phyloP scores from a whole-genome alignment of 2,329 filamentous ascomycete species.

The Talaromyces sp. region DNA sequence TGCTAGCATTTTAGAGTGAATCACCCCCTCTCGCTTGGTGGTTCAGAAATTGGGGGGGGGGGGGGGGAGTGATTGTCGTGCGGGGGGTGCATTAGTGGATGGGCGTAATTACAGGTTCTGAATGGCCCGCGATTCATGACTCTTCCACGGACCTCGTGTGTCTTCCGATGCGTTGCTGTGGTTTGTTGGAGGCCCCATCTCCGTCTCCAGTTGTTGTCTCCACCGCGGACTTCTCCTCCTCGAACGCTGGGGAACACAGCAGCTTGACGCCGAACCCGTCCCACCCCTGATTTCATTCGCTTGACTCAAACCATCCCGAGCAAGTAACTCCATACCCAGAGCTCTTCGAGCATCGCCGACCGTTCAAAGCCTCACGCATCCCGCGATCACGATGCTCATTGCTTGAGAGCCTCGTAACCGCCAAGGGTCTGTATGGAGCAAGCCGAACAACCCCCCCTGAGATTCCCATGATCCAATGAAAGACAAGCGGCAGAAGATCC shows the following conservation, averaged over 20 bases:
- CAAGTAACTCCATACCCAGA: neutral
- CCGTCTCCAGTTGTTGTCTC: slow-evolving; percentile 7
- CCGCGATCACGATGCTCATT: neutral
- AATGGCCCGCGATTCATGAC: slow-evolving; percentile 5
- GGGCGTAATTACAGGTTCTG: slow-evolving; percentile 6
- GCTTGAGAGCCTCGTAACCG: no score
- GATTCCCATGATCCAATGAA: slow-evolving; percentile 21
- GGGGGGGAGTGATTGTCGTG: neutral
- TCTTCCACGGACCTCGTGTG: slow-evolving; percentile 12
- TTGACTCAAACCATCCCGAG: no score
- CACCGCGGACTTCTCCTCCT: slow-evolving; percentile 5
- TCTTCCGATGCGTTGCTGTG: slow-evolving; percentile 13
- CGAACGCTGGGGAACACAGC: slow-evolving; percentile 1
- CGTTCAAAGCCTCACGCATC: neutral
- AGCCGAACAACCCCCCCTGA: neutral
- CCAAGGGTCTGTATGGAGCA: no score
- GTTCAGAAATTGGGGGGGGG: neutral
- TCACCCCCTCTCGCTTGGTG: neutral
- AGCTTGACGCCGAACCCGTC: neutral
- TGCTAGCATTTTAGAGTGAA: neutral
- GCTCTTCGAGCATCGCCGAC: neutral
- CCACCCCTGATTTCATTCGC: no score
- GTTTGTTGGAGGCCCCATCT: slow-evolving; percentile 9
- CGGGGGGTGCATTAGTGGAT: slow-evolving; percentile 3
- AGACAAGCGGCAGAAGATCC: slow-evolving; percentile 10